Percentiles rank a stretch among this genome's conserved stretches.
Evolutionary conservation across 176 grass and related monocot species (phyloP).

Genomic region (Musa schizocarpa): DNA sequence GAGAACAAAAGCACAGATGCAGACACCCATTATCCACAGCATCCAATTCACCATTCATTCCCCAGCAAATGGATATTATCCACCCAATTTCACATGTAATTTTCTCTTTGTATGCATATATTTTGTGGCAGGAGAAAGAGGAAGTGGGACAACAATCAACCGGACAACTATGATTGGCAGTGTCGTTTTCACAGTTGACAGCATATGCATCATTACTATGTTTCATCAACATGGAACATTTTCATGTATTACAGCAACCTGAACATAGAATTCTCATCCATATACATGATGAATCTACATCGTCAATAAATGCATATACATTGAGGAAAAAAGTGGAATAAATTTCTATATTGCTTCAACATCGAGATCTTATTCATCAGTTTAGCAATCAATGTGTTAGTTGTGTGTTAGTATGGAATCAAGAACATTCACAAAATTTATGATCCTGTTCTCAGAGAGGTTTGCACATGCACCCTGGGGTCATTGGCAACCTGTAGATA

Average conservation of each 20-base stretch:
- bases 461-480: conserved; percentile 88
- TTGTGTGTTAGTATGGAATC: background rate
- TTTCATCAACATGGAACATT: background rate
- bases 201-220: background rate
- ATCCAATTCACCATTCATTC: background rate
- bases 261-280: background rate
- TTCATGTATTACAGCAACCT: background rate
- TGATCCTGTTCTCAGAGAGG: conserved; percentile 3
- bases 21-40: background rate
- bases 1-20: background rate
- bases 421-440: background rate
- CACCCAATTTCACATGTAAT: background rate
- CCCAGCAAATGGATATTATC: background rate
- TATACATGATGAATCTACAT: background rate
- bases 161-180: background rate
- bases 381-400: background rate
- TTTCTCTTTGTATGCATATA: background rate
- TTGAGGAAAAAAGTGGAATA: background rate
- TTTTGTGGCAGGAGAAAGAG: background rate
- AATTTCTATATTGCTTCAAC: background rate
- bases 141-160: background rate
- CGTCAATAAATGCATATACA: background rate
- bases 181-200: background rate
- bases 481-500: conserved; percentile 78
- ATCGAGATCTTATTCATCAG: background rate